These are phyloP conservation scores for Termitomyces sp. DNA, from an alignment of 768 basidiomycete genomes.

Conservation along the genomic window DNA sequence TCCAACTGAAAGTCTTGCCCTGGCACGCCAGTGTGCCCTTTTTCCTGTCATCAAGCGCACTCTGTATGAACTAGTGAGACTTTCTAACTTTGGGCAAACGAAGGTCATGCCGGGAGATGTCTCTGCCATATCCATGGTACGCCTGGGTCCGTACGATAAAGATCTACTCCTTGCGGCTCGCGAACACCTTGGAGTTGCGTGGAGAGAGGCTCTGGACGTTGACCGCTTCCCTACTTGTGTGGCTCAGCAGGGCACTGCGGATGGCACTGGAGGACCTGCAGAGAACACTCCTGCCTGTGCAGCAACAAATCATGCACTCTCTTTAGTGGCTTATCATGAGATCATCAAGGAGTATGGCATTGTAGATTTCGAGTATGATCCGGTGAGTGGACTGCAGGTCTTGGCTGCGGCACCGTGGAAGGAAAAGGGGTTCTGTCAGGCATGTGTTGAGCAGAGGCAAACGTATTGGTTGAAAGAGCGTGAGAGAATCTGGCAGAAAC, in stretches of 20 bases:
- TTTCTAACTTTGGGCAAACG: conserved; percentile 24
- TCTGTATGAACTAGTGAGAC: conserved; percentile 36
- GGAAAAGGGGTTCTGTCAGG: conserved; percentile 30
- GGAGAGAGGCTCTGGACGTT: conserved; percentile 17
- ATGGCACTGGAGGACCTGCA: background rate
- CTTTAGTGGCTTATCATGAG: conserved; percentile 12
- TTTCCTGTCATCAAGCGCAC: conserved; percentile 31
- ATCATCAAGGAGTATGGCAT: conserved; percentile 21
- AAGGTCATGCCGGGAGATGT: conserved; percentile 1
- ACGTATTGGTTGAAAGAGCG: conserved; percentile 26
- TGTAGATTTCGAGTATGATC: conserved; percentile 29
- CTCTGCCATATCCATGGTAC: background rate
- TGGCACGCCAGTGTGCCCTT: conserved; percentile 29
- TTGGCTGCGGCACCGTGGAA: conserved; percentile 25
- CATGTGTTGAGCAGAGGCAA: conserved; percentile 26
- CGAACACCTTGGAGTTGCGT: conserved; percentile 19
- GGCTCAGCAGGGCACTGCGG: background rate
- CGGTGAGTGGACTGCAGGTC: conserved; percentile 31
- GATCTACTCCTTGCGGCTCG: conserved; percentile 16
- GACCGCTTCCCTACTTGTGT: conserved; percentile 6
- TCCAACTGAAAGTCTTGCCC: conserved; percentile 28
- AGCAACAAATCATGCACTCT: background rate
- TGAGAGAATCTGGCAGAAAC: conserved; percentile 27
- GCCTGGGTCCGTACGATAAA: conserved; percentile 3
- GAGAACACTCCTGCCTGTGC: conserved; percentile 3